phyloP scores from a whole-genome alignment of 2,329 filamentous ascomycete genomes.

The Neopestalotiopsis rosae region DNA sequence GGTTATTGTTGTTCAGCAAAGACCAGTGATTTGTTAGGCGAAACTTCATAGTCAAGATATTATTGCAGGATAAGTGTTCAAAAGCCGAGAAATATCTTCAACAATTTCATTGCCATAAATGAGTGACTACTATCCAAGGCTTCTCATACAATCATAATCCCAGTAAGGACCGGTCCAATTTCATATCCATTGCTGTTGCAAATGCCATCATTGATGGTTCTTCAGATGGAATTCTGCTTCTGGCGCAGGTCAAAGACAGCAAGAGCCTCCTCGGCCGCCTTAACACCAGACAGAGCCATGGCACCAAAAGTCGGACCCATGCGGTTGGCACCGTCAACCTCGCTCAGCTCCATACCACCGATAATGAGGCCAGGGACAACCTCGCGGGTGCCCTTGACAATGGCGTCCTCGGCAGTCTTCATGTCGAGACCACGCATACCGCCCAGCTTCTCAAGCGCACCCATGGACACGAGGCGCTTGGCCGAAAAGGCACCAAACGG shows the following conservation, averaged over 20 bases:
- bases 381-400: constrained; percentile 90
- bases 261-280: constrained; percentile 87
- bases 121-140: too few species aligned
- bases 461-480: constrained; percentile 91
- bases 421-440: constrained; percentile 95
- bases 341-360: constrained; percentile 93
- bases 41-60: too few species aligned
- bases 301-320: constrained; percentile 72
- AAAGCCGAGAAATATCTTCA: too few species aligned
- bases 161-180: too few species aligned
- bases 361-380: constrained; percentile 87
- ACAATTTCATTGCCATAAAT: too few species aligned
- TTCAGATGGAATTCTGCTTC: constrained; percentile 68
- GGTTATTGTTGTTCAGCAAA: too few species aligned
- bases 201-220: too few species aligned
- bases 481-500: constrained; percentile 91
- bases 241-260: constrained; percentile 78
- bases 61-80: too few species aligned
- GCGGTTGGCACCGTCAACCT: constrained; percentile 88
- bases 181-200: too few species aligned
- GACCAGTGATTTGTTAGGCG: too few species aligned
- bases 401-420: constrained; percentile 89
- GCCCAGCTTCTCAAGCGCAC: constrained; percentile 79
- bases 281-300: constrained; percentile 86
- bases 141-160: too few species aligned